Base-by-base conservation (phyloP, 192 early-diverging fungal species). In the Backusella australiensis region DNA sequence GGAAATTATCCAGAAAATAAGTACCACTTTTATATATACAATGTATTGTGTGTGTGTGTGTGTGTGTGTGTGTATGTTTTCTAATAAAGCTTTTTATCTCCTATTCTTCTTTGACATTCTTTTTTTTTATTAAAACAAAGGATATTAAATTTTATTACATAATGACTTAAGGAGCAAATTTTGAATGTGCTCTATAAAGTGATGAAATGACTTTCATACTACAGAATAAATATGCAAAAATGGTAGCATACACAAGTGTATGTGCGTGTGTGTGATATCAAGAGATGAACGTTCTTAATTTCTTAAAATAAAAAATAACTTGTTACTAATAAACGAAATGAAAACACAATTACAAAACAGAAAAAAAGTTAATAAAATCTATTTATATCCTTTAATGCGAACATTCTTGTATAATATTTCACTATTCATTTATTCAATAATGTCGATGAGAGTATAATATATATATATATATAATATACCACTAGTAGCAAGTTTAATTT, bases 261-360 rank as follows among this genome's bases (percentile, higher is more conserved):
- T 49, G 1, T 44, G 42, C 5, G 6, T 53, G 52, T 32, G 38
- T 63, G 21, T 63, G 21, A 59, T 26, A 59, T 29, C 56, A 49
- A 19, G 56, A 59, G 56, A 59, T 59, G 21, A 59, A 59, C 21
- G 56, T 59, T 59, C 56, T 59, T 29, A 59, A 59, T 26, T 59
- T 26, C 56, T 59, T 59, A 59, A 59, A 59, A 59, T 59, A 59
- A 59, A 59, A 39, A 59, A 49, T 59, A 59, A 26, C 56, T 63
- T 63, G 2, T 14, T 63, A 63, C 21, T 63, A 63, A 63, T 29
- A 63, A 29, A 29, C 3, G 23, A 23, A 63, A n/a, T 49, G 17
- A 49, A 49, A 59, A 59, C 53, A 29, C n/a, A 53, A 53, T 21
- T 39, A 21, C 19, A 26, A 63, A 63, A 63, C 21, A 63, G 26